These are phyloP conservation scores for Macrolepiota fuliginosa DNA, from an alignment of 768 basidiomycete species.

Conservation along the genomic window DNA sequence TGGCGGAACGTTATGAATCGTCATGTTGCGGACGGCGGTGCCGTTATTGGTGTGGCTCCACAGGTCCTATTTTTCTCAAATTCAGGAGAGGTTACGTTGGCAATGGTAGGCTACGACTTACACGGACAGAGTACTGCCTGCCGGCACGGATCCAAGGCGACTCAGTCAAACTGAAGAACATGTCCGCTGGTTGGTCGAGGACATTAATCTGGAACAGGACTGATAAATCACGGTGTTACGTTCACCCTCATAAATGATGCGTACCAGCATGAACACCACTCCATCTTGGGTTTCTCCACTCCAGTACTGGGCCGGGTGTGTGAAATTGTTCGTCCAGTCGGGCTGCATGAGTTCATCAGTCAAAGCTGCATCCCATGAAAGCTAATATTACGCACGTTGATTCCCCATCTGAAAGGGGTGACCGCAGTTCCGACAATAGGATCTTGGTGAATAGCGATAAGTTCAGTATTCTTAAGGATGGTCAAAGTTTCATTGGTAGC, in stretches of 20 bases:
- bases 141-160: slow-evolving; percentile 73
- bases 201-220: slow-evolving; percentile 48
- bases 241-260: slow-evolving; percentile 13
- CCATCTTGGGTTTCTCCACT: slow-evolving; percentile 65
- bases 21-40: slow-evolving; percentile 59
- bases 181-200: slow-evolving; percentile 49
- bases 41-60: slow-evolving; percentile 75
- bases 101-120: slow-evolving; percentile 27
- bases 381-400: slow-evolving; percentile 44
- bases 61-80: slow-evolving; percentile 45
- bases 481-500: slow-evolving; percentile 47
- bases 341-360: slow-evolving; percentile 26
- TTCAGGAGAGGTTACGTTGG: background rate
- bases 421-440: slow-evolving; percentile 57
- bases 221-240: background rate
- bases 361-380: background rate
- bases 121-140: slow-evolving; percentile 61
- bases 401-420: slow-evolving; percentile 68
- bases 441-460: slow-evolving; percentile 71
- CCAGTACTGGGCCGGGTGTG: slow-evolving; percentile 71
- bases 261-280: slow-evolving; percentile 64
- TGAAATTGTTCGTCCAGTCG: slow-evolving; percentile 38
- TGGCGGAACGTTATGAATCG: slow-evolving; percentile 49
- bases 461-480: slow-evolving; percentile 61
- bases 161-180: slow-evolving; percentile 65